Conservation (phyloP, 805 yeast genomes). For the Candida krabiensis region DNA sequence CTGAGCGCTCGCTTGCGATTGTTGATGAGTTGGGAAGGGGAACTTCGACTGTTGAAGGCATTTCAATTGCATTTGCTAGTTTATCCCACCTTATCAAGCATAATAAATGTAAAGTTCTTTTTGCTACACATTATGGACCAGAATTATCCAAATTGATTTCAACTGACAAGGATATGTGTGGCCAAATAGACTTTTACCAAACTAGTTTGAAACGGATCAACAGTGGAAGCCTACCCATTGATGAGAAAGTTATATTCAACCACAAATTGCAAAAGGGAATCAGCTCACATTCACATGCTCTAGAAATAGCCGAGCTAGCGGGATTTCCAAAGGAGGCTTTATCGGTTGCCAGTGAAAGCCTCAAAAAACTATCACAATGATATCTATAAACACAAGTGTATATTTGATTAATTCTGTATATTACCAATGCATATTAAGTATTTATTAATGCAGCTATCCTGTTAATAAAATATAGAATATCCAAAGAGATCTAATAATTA, state of each 20-base stretch:
- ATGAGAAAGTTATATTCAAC: slow-evolving; percentile 42
- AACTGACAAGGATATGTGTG: slow-evolving; percentile 26
- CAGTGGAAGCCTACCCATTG: slow-evolving; percentile 22
- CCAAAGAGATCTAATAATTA: too few relatives aligned
- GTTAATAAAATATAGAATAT: too few relatives aligned
- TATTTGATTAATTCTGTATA: too few relatives aligned
- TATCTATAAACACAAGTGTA: too few relatives aligned
- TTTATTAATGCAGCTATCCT: too few relatives aligned
- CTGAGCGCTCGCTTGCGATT: slow-evolving; percentile 67
- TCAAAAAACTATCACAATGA: slow-evolving; percentile 11
- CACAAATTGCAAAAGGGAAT: slow-evolving; percentile 66
- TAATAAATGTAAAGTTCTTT: slow-evolving; percentile 71
- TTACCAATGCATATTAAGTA: too few relatives aligned
- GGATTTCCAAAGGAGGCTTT: slow-evolving; percentile 71
- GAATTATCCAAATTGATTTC: slow-evolving; percentile 47
- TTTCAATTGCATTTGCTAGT: slow-evolving; percentile 81
- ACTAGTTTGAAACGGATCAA: slow-evolving; percentile 23
- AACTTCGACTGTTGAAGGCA: slow-evolving; percentile 81
- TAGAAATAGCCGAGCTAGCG: slow-evolving; percentile 73
- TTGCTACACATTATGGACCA: slow-evolving; percentile 83
- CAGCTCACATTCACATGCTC: slow-evolving; percentile 73
- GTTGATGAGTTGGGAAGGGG: slow-evolving; percentile 92
- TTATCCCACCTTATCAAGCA: slow-evolving; percentile 51
- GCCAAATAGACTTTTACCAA: slow-evolving; percentile 26
- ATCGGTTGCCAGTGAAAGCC: slow-evolving; percentile 45